Base-by-base conservation (phyloP, 2,329 filamentous ascomycete species). In the Helotiales sp. region DNA sequence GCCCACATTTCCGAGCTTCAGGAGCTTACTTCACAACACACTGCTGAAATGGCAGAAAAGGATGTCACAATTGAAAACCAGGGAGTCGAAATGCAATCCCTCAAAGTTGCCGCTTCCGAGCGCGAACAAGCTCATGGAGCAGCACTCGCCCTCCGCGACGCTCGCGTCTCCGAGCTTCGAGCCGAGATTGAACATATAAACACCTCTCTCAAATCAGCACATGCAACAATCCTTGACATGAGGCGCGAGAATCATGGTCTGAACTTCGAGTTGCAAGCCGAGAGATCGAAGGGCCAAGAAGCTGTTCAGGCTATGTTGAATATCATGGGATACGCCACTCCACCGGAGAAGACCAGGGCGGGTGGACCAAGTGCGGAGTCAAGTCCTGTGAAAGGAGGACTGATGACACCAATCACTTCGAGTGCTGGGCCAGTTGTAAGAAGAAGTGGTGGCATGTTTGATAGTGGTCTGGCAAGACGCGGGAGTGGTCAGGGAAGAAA, bases 61-160 rank as follows among this genome's bases (percentile, higher is more conserved):
- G 59, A 63, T 5, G 29, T 61, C 7, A 68, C 72, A 29, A 52
- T 72, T 1, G 59, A 60, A 8, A 51, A 62, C 3, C 63, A 61
- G 47, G 57, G 61, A 2, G 29, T 19, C 12, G 42, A 15, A 12
- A 63, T 66, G 19, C 30, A 55, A 5, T 17, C 56, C 5, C 42
- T 68, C 0, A 46, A 65, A 33, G 10, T 25, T 6, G 38, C 52
- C 1, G 40, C 54, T 2, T 17, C 33, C 2, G 54, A 66, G 3
- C 31, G 60, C 8, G 66, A 70, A 34, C 52, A 59, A 17, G 19
- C 55, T 8, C 77, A 82, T 58, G 81, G 78, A 1, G 68, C 71
- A 0, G 77, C 76, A 0, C 75, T 86, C 0, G 80, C 81, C 3
- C 68, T 79, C 5, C 74, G 80, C 0, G 82, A 86, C 56, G 76